Conservation (phyloP, 306 rosid genomes). For the Cotoneaster glaucophyllus region DNA sequence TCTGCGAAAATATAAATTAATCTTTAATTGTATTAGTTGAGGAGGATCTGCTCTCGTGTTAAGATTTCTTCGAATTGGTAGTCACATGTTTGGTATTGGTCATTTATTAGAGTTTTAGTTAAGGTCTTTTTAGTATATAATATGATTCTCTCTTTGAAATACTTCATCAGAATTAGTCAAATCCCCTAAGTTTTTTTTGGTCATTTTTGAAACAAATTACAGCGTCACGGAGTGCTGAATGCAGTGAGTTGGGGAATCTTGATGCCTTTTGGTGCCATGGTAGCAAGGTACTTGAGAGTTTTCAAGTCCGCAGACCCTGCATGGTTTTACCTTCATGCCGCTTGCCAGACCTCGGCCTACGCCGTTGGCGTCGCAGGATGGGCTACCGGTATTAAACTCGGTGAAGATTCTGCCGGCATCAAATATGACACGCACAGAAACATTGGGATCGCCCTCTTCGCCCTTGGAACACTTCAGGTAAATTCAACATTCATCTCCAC, state of each 20-base stretch:
- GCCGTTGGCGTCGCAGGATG: conserved; percentile 88
- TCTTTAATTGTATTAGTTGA: not conserved
- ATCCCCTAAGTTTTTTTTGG: not conserved
- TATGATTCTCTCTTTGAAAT: no score
- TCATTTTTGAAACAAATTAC: not conserved
- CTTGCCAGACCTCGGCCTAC: conserved; percentile 82
- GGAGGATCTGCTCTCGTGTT: no score
- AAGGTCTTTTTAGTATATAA: no score
- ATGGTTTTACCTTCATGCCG: conserved; percentile 87
- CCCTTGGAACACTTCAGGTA: conserved; percentile 92
- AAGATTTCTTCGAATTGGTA: not conserved
- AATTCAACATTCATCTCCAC: not conserved
- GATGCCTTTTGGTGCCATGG: conserved; percentile 69
- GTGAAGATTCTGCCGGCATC: conserved; percentile 50
- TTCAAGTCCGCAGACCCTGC: conserved; percentile 89
- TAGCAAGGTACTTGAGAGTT: conserved; percentile 76
- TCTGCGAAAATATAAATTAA: no score
- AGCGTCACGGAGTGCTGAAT: conserved; percentile 72
- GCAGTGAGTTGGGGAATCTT: conserved; percentile 74
- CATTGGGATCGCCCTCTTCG: conserved; percentile 69
- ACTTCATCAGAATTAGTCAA: not conserved
- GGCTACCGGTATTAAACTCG: conserved; percentile 94
- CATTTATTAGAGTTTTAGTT: not conserved
- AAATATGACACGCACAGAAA: conserved; percentile 36
- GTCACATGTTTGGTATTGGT: not conserved